Evolutionary conservation across 768 basidiomycete genomes (phyloP).

Genomic region (Plicaturopsis crispa): DNA sequence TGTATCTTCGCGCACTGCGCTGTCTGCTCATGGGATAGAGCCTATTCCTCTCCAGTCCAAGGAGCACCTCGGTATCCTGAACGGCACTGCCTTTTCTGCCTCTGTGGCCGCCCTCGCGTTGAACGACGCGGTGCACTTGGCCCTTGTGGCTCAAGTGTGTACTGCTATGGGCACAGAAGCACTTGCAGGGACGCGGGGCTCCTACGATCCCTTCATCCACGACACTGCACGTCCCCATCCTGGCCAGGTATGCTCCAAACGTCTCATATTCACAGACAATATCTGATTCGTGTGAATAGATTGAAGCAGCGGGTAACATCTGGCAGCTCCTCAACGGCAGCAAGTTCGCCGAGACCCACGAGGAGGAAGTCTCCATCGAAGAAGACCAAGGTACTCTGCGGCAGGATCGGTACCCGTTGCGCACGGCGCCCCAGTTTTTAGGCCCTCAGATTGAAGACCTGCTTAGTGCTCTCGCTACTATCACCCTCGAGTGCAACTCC

Average conservation of each 20-base stretch:
- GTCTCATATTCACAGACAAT: conserved; percentile 3
- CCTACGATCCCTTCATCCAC: conserved; percentile 77
- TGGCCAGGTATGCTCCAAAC: conserved; percentile 56
- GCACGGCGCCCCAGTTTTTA: conserved; percentile 78
- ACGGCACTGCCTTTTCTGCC: conserved; percentile 82
- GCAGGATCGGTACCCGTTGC: conserved; percentile 73
- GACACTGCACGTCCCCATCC: conserved; percentile 72
- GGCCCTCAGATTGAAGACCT: conserved; percentile 84
- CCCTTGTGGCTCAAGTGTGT: conserved; percentile 59
- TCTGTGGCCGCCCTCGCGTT: conserved; percentile 71
- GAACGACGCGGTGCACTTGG: conserved; percentile 62
- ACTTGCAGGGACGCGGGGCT: conserved; percentile 61
- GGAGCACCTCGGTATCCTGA: conserved; percentile 75
- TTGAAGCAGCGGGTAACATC: conserved; percentile 67
- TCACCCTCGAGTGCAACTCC: conserved; percentile 76
- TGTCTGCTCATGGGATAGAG: conserved; percentile 49
- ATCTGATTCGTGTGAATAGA: conserved; percentile 19
- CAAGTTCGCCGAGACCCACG: conserved; percentile 56
- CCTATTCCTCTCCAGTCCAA: conserved; percentile 67
- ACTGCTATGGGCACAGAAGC: conserved; percentile 86
- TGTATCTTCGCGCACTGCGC: conserved; percentile 47
- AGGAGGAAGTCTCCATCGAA: conserved; percentile 64
- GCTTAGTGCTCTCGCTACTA: conserved; percentile 49
- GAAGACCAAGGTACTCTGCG: conserved; percentile 69
- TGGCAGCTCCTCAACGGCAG: conserved; percentile 63